These are phyloP conservation scores for Santalum album DNA, from an alignment of 164 flowering plant genomes.

Conservation along the genomic window DNA sequence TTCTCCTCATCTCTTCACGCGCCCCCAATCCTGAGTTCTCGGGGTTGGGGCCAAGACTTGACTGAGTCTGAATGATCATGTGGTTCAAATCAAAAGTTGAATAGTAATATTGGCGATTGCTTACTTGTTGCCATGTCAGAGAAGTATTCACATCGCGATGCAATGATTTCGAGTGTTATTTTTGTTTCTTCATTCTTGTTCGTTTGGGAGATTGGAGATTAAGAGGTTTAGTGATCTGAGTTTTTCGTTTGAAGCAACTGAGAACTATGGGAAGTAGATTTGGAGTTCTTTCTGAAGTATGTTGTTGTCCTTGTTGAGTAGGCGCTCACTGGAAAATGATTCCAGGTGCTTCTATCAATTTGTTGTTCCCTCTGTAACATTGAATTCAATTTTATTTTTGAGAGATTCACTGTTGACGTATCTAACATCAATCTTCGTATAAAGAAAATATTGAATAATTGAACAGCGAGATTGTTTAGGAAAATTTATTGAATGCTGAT, in stretches of 20 bases:
- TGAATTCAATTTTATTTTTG: background rate
- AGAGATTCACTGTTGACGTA: too few relatives aligned
- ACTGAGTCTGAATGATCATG: background rate
- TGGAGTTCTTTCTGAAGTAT: conserved; percentile 27
- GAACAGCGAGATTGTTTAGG: too few relatives aligned
- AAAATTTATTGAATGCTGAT: too few relatives aligned
- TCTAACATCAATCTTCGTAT: too few relatives aligned
- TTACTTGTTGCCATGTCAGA: too few relatives aligned
- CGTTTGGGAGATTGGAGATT: background rate
- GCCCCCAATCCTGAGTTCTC: conserved; percentile 3
- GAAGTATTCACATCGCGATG: too few relatives aligned
- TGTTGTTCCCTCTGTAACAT: background rate
- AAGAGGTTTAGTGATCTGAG: conserved; percentile 6
- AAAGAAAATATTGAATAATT: too few relatives aligned
- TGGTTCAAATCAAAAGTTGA: background rate
- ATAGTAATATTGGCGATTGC: too few relatives aligned
- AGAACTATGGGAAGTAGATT: conserved; percentile 39
- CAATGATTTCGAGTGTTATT: too few relatives aligned
- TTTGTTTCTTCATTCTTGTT: background rate
- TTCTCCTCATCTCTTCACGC: background rate
- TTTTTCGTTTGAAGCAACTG: conserved; percentile 8
- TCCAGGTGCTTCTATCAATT: conserved; percentile 21
- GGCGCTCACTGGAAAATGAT: conserved; percentile 40
- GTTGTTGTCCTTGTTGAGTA: conserved; percentile 38
- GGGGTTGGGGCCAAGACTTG: background rate